Base-by-base conservation (phyloP, 106 monocot species). In the Allium fistulosum region DNA sequence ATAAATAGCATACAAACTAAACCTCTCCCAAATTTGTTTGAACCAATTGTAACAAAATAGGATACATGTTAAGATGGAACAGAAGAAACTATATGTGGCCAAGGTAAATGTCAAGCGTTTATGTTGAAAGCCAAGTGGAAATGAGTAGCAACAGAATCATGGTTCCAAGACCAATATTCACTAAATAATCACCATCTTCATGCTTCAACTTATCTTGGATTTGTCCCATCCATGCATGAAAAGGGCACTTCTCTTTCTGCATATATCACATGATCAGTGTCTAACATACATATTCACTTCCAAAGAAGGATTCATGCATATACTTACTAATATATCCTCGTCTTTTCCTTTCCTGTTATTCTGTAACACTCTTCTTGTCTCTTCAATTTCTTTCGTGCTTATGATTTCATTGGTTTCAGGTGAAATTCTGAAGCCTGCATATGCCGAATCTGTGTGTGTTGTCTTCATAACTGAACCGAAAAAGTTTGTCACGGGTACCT, bases 391-490 rank as follows among this genome's bases (percentile, higher is more conserved):
- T 70, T 66, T 65, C 4, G 28, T 57, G 46, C 62, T 37, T 0
- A 55, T 17, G 12, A 63, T 14, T 66, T 11, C 59, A 71, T 72
- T 59, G 59, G 51, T 64, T 59, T 50, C 51, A 61, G 67, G 22
- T 67, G 57, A 16, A 61, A 14, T 45, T 37, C 62, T 71, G 69
- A 82, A 67, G 5, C 71, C 76, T 37, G 52, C 66, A 64, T 90
- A 99, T 67, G 84, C 70, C 2, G 87, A 76, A 46, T 93, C 87
- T 11, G 81, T 81, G 69, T 92, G 92, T 49, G 89, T 74, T 71
- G 90, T 93, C 72, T 90, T 99, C 97, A 99, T 99, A 62, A 99
- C 90, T 65, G 97, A 99, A 48, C 92, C 92, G 72, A 92, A 92
- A 72, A 97, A 92, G 72, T 89, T 97, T 68, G 92, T 92, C 12